Conservation (phyloP, 768 basidiomycete species). For the Amanita pallidorosea region DNA sequence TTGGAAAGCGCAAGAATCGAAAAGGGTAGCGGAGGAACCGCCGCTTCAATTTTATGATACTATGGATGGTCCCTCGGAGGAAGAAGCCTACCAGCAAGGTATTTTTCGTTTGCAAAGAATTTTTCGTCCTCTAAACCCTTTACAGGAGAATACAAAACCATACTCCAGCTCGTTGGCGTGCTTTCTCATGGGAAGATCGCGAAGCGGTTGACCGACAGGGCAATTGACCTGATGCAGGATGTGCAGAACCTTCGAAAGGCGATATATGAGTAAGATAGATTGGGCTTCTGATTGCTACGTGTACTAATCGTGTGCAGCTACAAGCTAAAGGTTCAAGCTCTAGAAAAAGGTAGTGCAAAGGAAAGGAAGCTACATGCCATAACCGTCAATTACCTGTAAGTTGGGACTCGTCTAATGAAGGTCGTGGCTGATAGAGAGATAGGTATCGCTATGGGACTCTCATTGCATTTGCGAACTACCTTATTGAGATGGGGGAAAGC, state of each 20-base stretch:
- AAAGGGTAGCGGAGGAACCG: slow-evolving; percentile 23
- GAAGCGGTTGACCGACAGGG: slow-evolving; percentile 81
- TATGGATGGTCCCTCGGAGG: slow-evolving; percentile 78
- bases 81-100: slow-evolving; percentile 86
- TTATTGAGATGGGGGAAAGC: slow-evolving; percentile 56
- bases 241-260: slow-evolving; percentile 96
- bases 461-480: slow-evolving; percentile 91
- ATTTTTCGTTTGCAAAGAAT: slow-evolving; percentile 6
- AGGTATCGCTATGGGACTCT: slow-evolving; percentile 86
- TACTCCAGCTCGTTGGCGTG: slow-evolving; percentile 87
- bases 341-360: slow-evolving; percentile 70
- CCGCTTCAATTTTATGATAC: slow-evolving; percentile 42
- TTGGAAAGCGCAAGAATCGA: slow-evolving; percentile 39
- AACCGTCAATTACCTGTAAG: slow-evolving; percentile 82
- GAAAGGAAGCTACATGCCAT: slow-evolving; percentile 63
- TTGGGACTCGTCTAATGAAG: slow-evolving; percentile 1
- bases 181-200: slow-evolving; percentile 88
- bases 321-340: slow-evolving; percentile 82
- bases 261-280: slow-evolving; percentile 71
- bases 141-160: slow-evolving; percentile 95
- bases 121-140: neutral
- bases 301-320: slow-evolving; percentile 39
- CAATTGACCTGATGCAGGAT: slow-evolving; percentile 88
- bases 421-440: slow-evolving; percentile 5
- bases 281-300: neutral